Base-by-base conservation (phyloP, 2,329 filamentous ascomycete genomes). In the Tolypocladium amazonense region DNA sequence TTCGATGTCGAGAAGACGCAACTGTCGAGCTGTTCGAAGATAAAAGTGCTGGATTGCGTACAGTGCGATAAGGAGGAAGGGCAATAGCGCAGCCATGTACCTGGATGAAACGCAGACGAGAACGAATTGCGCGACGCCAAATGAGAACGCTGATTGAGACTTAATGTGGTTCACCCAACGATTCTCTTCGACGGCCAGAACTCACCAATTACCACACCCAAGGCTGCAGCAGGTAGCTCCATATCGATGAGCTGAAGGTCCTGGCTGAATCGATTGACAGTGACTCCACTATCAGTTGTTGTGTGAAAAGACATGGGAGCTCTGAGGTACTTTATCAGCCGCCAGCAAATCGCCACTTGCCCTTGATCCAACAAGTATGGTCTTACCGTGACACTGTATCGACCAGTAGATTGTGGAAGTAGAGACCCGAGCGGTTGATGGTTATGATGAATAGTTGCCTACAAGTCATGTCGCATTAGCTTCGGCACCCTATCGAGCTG, bases 1-100 rank as follows among this genome's bases (percentile, higher is more conserved):
- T 65, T 86, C 83, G 4, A 87, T 73, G 55, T 86, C 83, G 25
- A 87, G 66, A 18, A 83, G 74, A 50, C 83, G 76, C 4, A 87
- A 69, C 66, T 86, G 83, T 0, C 83, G 74, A 0, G 82, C 85
- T 0, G 83, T 86, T 0, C 79, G 75, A 1, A 87, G 75, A 64
- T 87, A 86, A 58, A 83, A 75, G 52, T 75, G 77, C 63, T 85
- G 82, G 1, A 86, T 68, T 2, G 72, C 59, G 57, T 78, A 85
- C 1, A 84, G 62, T 0, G 77, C 62, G 1, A 65, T 68, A 5
- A 76, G 58, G 1, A 84, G 66, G 6, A 80, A 69, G 0, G 82
- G 82, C 60, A 83, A 79, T 0, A 73, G 70, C n/a, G 80, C 72
- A 1, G 75, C 75, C 0, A 80, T 70, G 59, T 75, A 81, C 65